Conservation (phyloP, 768 basidiomycete genomes). For the Sporobolomyces roseus region DNA sequence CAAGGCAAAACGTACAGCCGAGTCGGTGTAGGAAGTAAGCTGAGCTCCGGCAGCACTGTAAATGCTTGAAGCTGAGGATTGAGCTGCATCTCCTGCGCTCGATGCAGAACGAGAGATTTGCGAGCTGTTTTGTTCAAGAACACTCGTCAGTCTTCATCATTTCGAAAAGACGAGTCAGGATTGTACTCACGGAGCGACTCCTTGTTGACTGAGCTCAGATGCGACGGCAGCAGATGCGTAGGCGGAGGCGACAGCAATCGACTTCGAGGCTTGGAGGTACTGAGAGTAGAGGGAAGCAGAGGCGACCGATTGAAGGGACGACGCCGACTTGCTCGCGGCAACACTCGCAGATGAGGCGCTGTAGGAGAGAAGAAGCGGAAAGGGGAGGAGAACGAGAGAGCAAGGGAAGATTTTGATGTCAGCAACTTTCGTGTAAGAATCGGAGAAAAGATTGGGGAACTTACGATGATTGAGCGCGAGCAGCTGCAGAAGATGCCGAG, state of each 20-base stretch:
- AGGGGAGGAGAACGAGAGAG: background rate
- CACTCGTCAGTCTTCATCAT: background rate
- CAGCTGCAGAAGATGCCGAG: slow-evolving; percentile 46
- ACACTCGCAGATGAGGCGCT: slow-evolving; percentile 42
- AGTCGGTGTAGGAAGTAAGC: slow-evolving; percentile 16
- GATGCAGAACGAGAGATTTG: slow-evolving; percentile 28
- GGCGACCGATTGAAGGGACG: slow-evolving; percentile 15
- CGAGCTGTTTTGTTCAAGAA: slow-evolving; percentile 4
- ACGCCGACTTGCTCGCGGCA: slow-evolving; percentile 46
- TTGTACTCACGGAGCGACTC: slow-evolving; percentile 13
- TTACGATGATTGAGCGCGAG: slow-evolving; percentile 46
- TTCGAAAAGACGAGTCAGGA: background rate
- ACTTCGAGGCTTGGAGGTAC: slow-evolving; percentile 42
- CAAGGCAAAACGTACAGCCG: slow-evolving; percentile 6
- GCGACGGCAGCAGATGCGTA: slow-evolving; percentile 44
- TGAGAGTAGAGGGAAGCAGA: slow-evolving; percentile 29
- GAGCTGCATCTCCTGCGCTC: slow-evolving; percentile 21
- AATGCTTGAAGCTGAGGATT: background rate
- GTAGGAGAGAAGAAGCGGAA: slow-evolving; percentile 24
- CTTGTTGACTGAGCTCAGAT: slow-evolving; percentile 17
- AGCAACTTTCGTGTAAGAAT: too few relatives aligned
- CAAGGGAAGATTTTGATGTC: slow-evolving; percentile 2
- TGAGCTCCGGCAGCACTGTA: background rate
- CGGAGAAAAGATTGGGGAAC: too few relatives aligned
- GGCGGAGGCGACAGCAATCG: slow-evolving; percentile 43